Conservation (phyloP, 208 protist species). For the Leishmania tropica region DNA sequence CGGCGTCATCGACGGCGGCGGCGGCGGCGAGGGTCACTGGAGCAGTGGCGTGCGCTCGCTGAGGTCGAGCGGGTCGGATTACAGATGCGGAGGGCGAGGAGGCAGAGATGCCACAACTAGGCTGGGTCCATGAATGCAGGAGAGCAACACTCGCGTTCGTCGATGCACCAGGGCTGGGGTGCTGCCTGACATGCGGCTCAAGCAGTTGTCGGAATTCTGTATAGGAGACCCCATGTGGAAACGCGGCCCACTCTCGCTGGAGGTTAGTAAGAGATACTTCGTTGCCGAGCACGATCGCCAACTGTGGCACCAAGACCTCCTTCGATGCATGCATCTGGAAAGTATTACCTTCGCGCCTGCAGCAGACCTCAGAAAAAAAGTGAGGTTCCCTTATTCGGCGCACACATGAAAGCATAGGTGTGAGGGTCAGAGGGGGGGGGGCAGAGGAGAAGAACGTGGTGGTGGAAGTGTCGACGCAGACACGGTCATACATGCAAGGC, state of each 20-base stretch:
- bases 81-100: background rate
- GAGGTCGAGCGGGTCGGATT: background rate
- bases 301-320: slow-evolving; percentile 5
- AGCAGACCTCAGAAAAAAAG: background rate
- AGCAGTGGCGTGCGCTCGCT: background rate
- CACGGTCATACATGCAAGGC: background rate
- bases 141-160: background rate
- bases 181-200: background rate
- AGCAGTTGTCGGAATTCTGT: slow-evolving; percentile 25
- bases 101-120: background rate
- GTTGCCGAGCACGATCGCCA: slow-evolving; percentile 25
- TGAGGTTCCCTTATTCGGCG: background rate
- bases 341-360: background rate
- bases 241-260: slow-evolving; percentile 15
- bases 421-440: background rate
- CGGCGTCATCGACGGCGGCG: background rate
- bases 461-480: background rate
- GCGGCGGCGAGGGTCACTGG: background rate
- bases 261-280: slow-evolving; percentile 9
- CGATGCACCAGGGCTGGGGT: too few relatives aligned
- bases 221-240: slow-evolving; percentile 24
- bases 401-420: background rate
- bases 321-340: slow-evolving; percentile 12
- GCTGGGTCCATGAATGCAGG: background rate
- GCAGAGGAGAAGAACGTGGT: background rate